phyloP scores from a whole-genome alignment of 2,329 filamentous ascomycete genomes.

The Aspergillus hortae region DNA sequence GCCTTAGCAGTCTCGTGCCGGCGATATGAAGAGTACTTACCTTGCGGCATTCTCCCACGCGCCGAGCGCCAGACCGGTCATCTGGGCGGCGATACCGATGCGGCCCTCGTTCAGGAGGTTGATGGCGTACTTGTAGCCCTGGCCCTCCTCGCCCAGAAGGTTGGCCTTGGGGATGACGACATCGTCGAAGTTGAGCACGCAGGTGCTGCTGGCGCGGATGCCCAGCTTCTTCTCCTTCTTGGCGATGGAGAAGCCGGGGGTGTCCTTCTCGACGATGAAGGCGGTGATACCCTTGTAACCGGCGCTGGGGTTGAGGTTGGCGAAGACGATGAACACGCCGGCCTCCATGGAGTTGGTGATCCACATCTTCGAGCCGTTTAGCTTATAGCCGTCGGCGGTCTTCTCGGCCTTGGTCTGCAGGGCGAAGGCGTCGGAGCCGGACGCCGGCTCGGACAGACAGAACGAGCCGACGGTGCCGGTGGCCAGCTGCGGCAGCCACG shows the following conservation, averaged over 20 bases:
- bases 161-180: conserved; percentile 86
- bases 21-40: conserved; percentile 39
- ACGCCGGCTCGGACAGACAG: conserved; percentile 87
- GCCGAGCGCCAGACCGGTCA: conserved; percentile 93
- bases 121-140: conserved; percentile 98
- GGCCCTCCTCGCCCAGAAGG: conserved; percentile 79
- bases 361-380: conserved; percentile 98
- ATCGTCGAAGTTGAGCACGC: conserved; percentile 96
- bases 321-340: conserved; percentile 94
- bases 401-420: conserved; percentile 85
- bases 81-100: conserved; percentile 96
- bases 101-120: conserved; percentile 89
- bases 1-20: background rate
- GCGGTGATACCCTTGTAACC: conserved; percentile 97
- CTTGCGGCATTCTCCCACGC: conserved; percentile 91
- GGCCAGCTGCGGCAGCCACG: conserved; percentile 84
- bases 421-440: conserved; percentile 93
- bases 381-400: conserved; percentile 77
- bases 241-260: conserved; percentile 84
- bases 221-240: conserved; percentile 99
- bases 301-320: conserved; percentile 86
- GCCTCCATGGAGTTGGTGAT: conserved; percentile 97
- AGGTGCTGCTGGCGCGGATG: conserved; percentile 92
- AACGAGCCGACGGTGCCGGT: conserved; percentile 88
- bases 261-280: conserved; percentile 89